Base-by-base conservation (phyloP, 371 early-diverging fungal genomes). In the Amoeboaphelidium protococcarum region DNA sequence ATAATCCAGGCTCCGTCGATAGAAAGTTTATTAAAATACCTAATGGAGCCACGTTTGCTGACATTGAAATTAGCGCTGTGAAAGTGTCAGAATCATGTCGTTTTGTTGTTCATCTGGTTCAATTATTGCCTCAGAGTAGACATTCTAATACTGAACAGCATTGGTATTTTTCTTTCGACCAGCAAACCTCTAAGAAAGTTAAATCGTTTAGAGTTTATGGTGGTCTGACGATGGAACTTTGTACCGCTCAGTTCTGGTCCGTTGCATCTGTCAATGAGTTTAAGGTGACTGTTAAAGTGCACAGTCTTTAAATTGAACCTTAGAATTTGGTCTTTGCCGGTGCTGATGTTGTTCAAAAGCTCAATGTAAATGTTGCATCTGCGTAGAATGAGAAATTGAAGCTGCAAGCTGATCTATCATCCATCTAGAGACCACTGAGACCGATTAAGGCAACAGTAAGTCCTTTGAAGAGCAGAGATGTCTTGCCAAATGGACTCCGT, bases 171-270 rank as follows among this genome's bases (percentile, higher is more conserved):
- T 47, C 57, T 3, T 53, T 82, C 31, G 75, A 74, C 43, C 63
- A 66, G 49, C 72, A 73, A 27, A 52, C n/a, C n/a, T n/a, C n/a
- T n/a, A n/a, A n/a, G n/a, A n/a, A n/a, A n/a, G n/a, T n/a, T n/a
- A n/a, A n/a, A n/a, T n/a, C n/a, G n/a, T n/a, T n/a, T n/a, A 60
- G 69, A 31, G 80, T 86, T 10, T 54, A 67, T 40, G 75, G 78
- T 47, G 73, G 72, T 26, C 61, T 66, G 2, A 83, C 79, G n/a
- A 53, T 88, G 45, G 90, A 89, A 57, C 31, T 64, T 20, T 59
- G 49, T 50, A 48, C 86, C 40, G 87, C 83, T 2, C 89, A 86
- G 56, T 85, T 77, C 60, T 90, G 90, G 87, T 77, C 76, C 47
- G n/a, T n/a, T n/a, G n/a, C n/a, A n/a, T 67, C 71, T 49, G 60